phyloP scores from a whole-genome alignment of 2,329 filamentous ascomycete genomes.

The Pleoardoris graminearum region DNA sequence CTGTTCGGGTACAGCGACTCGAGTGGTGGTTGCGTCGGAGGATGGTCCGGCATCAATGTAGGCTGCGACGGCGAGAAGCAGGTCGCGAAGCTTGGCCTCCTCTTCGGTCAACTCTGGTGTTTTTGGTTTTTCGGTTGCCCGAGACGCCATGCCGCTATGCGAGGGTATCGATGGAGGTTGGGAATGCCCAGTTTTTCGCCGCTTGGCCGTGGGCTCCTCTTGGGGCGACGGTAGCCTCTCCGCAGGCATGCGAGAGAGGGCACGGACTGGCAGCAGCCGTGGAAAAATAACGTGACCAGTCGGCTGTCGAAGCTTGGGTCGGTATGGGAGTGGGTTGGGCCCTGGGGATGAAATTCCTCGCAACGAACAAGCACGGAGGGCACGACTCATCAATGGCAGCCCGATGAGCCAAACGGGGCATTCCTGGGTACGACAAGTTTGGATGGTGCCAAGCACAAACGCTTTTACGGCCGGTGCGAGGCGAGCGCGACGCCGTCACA shows the following conservation, averaged over 20 bases:
- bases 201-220: constrained; percentile 37
- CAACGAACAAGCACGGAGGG: constrained; percentile 33
- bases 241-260: constrained; percentile 37
- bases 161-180: constrained; percentile 27
- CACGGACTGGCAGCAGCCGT: constrained; percentile 4
- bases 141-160: constrained; percentile 35
- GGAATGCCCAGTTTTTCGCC: constrained; percentile 29
- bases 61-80: constrained; percentile 80
- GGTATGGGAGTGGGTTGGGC: constrained; percentile 20
- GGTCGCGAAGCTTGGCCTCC: constrained; percentile 71
- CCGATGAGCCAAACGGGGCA: constrained; percentile 26
- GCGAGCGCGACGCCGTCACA: constrained; percentile 13
- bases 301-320: background rate
- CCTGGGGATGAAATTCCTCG: constrained; percentile 28
- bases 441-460: background rate
- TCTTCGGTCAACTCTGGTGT: constrained; percentile 66
- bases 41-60: constrained; percentile 60
- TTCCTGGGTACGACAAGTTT: background rate
- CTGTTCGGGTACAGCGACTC: constrained; percentile 48
- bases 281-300: background rate
- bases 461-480: background rate
- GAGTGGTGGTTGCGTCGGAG: constrained; percentile 30
- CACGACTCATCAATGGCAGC: constrained; percentile 36
- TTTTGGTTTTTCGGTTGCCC: constrained; percentile 15
- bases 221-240: constrained; percentile 15